A percentile compares a stretch with the other conserved stretches of the same genome.
These are phyloP conservation scores for Perkinsus marinus DNA, from an alignment of 169 alveolate species.

Conservation along the genomic window DNA sequence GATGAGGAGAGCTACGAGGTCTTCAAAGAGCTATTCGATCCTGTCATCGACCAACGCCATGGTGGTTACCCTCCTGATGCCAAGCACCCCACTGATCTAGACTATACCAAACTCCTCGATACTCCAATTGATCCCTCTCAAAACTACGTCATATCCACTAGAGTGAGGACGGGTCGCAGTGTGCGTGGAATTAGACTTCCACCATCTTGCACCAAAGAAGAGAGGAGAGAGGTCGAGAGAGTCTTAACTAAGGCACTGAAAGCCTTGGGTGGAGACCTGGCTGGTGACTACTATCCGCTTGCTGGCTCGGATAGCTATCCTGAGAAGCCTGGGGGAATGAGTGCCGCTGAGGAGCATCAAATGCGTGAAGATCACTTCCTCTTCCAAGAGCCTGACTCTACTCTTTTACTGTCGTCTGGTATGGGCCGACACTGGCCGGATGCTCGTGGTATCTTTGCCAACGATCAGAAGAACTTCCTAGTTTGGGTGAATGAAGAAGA, in stretches of 20 bases:
- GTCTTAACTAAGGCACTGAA: constrained; percentile 15
- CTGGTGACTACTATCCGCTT: constrained; percentile 32
- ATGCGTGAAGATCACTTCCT: constrained; percentile 32
- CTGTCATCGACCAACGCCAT: constrained; percentile 12
- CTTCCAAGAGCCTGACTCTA: constrained; percentile 28
- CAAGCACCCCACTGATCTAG: constrained; percentile 26
- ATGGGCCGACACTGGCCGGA: constrained; percentile 42
- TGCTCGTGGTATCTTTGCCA: constrained; percentile 35
- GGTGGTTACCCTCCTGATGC: constrained; percentile 9
- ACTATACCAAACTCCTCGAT: constrained; percentile 5
- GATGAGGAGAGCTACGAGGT: constrained; percentile 18
- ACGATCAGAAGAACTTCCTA: constrained; percentile 27
- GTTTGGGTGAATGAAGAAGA: constrained; percentile 45
- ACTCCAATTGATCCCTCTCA: constrained; percentile 1
- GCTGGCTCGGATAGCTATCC: not conserved
- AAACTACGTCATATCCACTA: constrained; percentile 1
- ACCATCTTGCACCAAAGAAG: constrained; percentile 27
- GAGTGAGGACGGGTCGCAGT: constrained; percentile 10
- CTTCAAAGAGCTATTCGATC: constrained; percentile 7
- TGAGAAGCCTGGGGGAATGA: constrained; percentile 1
- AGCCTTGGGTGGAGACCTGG: constrained; percentile 15
- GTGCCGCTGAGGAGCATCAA: constrained; percentile 19
- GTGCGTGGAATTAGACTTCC: constrained; percentile 27
- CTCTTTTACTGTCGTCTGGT: constrained; percentile 9
- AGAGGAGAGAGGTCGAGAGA: constrained; percentile 22